Percentiles rank a stretch among this genome's conserved stretches.
phyloP scores from a whole-genome alignment of 163 green algal genomes.

The Coccomyxa subellipsoidea region DNA sequence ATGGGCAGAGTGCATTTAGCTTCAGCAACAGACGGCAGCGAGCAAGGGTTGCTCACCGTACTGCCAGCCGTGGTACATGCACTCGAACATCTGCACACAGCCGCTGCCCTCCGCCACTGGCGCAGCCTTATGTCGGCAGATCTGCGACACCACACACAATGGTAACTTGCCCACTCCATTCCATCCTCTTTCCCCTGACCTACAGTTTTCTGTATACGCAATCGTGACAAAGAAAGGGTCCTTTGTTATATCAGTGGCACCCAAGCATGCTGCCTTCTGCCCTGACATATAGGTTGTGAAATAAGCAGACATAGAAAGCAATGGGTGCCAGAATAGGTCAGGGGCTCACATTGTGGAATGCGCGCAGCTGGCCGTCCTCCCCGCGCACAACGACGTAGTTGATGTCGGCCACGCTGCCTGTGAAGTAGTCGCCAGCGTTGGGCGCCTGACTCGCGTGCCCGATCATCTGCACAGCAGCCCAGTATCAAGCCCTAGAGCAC shows the following conservation, averaged over 20 bases:
- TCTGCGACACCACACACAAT: conserved; percentile 26
- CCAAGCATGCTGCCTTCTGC: not conserved
- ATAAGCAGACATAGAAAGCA: too few relatives aligned
- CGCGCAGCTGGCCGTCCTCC: conserved; percentile 31
- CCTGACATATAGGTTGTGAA: not conserved
- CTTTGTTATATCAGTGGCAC: too few relatives aligned
- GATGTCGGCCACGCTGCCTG: conserved; percentile 22
- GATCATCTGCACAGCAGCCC: conserved; percentile 20
- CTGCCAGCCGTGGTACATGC: conserved; percentile 55
- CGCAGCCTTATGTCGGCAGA: conserved; percentile 53
- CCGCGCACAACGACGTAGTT: conserved; percentile 32
- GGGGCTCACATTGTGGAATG: conserved; percentile 58
- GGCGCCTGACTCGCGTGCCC: conserved; percentile 14
- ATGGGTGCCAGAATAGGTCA: not conserved
- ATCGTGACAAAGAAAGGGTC: too few relatives aligned
- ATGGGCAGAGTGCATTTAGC: too few relatives aligned
- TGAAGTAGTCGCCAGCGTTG: conserved; percentile 26
- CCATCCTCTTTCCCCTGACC: too few relatives aligned
- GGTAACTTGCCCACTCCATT: not conserved
- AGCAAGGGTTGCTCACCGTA: conserved; percentile 12
- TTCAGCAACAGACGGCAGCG: too few relatives aligned
- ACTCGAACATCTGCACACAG: conserved; percentile 29
- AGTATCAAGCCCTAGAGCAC: too few relatives aligned
- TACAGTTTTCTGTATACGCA: too few relatives aligned
- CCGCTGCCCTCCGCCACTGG: conserved; percentile 36